Conservation (phyloP, 345 rosid species). For the Kernera saxatilis region DNA sequence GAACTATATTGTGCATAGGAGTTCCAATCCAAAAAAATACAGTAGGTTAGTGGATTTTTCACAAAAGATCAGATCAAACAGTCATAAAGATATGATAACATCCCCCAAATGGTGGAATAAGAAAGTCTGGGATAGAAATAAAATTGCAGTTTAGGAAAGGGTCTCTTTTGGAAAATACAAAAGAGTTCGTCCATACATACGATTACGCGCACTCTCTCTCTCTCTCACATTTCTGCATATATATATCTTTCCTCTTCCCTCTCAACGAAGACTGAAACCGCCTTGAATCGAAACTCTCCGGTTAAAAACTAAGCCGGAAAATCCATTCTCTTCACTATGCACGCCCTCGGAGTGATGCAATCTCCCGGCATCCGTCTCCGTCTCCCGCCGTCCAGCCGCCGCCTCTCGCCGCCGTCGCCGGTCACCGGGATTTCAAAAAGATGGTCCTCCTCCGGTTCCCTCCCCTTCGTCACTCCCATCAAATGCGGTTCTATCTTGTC, state of each 20-base stretch:
- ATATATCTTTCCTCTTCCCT: neutral
- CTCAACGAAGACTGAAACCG: neutral
- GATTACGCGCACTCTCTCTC: no score
- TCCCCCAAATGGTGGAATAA: neutral
- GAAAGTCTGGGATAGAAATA: neutral
- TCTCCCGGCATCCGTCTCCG: neutral
- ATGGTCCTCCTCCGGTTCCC: neutral
- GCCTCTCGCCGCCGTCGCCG: neutral
- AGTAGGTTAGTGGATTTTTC: no score
- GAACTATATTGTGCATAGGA: no score
- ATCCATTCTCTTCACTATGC: neutral
- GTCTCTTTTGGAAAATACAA: neutral
- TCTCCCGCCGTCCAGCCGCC: neutral
- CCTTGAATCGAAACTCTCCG: neutral
- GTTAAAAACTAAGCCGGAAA: neutral
- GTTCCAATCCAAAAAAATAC: no score
- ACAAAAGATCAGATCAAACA: no score
- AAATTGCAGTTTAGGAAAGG: neutral
- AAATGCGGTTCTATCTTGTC: constrained; percentile 16
- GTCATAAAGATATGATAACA: no score
- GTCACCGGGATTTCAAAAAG: neutral
- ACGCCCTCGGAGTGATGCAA: neutral
- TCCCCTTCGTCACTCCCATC: neutral
- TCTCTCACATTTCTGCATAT: no score
- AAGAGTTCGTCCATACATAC: neutral